Evolutionary conservation across 352 stramenopile species (phyloP).

Genomic region (Phytophthora vignae): DNA sequence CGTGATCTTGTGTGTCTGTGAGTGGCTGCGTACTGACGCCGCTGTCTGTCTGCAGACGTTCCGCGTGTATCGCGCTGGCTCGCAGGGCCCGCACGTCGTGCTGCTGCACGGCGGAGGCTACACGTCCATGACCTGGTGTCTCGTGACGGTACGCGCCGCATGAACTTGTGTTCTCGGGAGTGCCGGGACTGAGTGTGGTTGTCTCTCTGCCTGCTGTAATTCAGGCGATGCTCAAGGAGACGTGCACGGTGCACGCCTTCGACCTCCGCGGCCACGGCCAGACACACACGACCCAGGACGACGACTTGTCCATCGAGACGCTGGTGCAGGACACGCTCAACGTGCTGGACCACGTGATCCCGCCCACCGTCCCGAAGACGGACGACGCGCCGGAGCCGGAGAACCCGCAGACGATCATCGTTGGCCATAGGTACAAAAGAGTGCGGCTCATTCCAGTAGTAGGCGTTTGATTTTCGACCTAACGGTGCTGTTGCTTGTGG

Average conservation of each 20-base stretch:
- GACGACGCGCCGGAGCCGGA: slow-evolving; percentile 31
- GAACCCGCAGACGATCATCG: slow-evolving; percentile 70
- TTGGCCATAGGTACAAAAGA: slow-evolving; percentile 73
- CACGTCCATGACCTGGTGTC: slow-evolving; percentile 88
- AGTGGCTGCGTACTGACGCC: slow-evolving; percentile 4
- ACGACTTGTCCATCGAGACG: slow-evolving; percentile 76
- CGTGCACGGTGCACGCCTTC: slow-evolving; percentile 82
- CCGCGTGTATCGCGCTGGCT: slow-evolving; percentile 78
- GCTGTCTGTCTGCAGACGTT: slow-evolving; percentile 62
- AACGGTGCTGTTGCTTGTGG: slow-evolving; percentile 1
- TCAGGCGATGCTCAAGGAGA: slow-evolving; percentile 78
- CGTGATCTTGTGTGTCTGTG: neutral
- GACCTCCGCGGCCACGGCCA: slow-evolving; percentile 85
- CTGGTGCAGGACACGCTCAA: slow-evolving; percentile 78
- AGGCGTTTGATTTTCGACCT: neutral
- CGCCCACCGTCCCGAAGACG: slow-evolving; percentile 24
- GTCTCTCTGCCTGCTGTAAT: neutral
- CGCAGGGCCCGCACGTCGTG: slow-evolving; percentile 73
- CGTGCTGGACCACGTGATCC: slow-evolving; percentile 65
- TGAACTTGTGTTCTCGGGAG: neutral
- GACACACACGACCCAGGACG: slow-evolving; percentile 66
- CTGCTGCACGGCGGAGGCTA: slow-evolving; percentile 88
- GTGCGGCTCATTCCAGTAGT: neutral
- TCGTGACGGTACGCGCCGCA: slow-evolving; percentile 58
- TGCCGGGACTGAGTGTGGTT: neutral